These are phyloP conservation scores for Solanum corneliomulleri DNA, from an alignment of 257 asterid genomes.

Conservation along the genomic window DNA sequence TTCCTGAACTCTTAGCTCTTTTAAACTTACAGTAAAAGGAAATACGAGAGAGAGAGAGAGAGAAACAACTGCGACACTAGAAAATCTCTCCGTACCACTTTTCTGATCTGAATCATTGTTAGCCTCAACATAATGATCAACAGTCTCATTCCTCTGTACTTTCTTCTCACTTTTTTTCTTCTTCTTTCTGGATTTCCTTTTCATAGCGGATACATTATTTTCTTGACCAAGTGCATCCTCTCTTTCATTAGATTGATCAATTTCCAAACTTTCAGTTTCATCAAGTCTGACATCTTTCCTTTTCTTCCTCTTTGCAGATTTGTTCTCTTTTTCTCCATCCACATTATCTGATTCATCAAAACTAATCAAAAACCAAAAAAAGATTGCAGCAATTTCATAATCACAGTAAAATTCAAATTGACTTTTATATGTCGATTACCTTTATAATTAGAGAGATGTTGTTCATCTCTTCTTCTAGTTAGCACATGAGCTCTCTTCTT, in stretches of 20 bases:
- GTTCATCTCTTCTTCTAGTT: constrained; percentile 2
- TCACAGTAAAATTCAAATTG: neutral
- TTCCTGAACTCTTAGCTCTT: neutral
- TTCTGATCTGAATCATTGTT: neutral
- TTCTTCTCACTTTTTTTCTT: constrained; percentile 20
- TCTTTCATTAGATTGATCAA: neutral
- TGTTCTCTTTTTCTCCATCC: constrained; percentile 16
- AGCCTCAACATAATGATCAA: neutral
- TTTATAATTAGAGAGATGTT: constrained; percentile 6
- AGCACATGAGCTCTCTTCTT: constrained; percentile 2
- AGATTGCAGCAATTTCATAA: neutral
- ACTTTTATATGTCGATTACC: constrained; percentile 2
- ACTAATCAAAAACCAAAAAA: neutral
- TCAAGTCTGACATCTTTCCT: constrained; percentile 2
- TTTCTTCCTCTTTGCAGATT: constrained; percentile 19
- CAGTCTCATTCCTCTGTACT: constrained; percentile 3
- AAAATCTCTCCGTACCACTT: neutral
- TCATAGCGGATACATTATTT: constrained; percentile 3
- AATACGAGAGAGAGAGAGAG: neutral
- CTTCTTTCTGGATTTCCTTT: constrained; percentile 27
- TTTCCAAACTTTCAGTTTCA: neutral
- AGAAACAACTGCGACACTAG: neutral
- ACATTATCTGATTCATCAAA: constrained; percentile 14
- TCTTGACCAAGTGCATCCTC: constrained; percentile 11
- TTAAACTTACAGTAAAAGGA: neutral